These are phyloP conservation scores for Akanthomyces lecanii DNA, from an alignment of 2,329 filamentous ascomycete species.

Conservation along the genomic window DNA sequence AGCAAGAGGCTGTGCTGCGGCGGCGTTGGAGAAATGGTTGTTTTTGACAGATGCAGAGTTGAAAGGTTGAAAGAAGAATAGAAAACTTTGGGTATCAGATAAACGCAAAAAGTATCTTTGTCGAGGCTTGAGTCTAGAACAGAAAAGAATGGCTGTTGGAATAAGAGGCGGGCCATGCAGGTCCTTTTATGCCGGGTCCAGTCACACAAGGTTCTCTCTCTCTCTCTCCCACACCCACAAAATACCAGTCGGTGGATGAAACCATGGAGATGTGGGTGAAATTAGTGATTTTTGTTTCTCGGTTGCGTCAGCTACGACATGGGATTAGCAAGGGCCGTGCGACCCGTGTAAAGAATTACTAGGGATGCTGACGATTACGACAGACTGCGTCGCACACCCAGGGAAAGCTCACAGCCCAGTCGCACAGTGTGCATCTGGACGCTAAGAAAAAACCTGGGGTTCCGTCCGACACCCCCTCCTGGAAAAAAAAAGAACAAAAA, in stretches of 20 bases:
- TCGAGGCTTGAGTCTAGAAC: not conserved
- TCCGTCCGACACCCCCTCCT: not conserved
- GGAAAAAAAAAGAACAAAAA: no score
- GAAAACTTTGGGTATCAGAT: not conserved
- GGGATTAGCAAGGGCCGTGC: conserved; percentile 14
- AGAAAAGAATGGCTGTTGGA: not conserved
- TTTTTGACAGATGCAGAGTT: no score
- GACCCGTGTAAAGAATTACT: not conserved
- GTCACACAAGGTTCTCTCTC: not conserved
- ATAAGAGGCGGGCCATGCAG: not conserved
- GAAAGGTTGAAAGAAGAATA: no score
- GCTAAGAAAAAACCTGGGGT: not conserved
- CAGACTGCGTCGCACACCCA: not conserved
- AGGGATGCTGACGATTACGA: not conserved
- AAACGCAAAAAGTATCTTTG: not conserved
- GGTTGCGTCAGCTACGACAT: conserved; percentile 13
- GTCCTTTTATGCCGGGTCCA: conserved; percentile 9
- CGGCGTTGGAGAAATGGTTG: no score
- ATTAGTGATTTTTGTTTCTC: not conserved
- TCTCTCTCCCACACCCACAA: not conserved
- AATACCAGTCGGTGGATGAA: not conserved
- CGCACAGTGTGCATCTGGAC: not conserved
- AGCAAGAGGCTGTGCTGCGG: no score
- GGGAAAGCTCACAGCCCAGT: not conserved
- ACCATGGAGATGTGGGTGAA: not conserved